Evolutionary conservation across 202 grass and related monocot species (phyloP), one percentile per base, ranked within the genome.

Genomic region (Carex arenaria): DNA sequence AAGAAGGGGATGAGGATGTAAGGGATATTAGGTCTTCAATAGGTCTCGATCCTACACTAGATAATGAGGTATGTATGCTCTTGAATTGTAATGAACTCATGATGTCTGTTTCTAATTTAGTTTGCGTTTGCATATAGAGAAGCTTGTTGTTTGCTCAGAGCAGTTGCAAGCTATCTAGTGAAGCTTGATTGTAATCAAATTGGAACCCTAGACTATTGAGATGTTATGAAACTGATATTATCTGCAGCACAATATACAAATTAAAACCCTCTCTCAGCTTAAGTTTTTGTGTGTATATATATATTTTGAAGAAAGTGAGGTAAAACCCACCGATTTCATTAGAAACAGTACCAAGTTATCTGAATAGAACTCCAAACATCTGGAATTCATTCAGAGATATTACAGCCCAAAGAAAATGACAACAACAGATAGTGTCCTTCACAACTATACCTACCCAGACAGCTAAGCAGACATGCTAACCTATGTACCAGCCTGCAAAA

Each of bases 41-140:
- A 31, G 97, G 93, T 42, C 91, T 96, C 38, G 97, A 99, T 91
- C 97, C 97, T 1, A 92, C 97, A 19, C 87, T 99, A 52, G 97
- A 99, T 88, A 66, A 86, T 52, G 96, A 99, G 96, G 96, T 99
- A 76, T 85, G 72, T 5, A 40, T 32, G 43, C 59, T 73, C 20
- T 75, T 61, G 18, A 42, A 26, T 63, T 9, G 4, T 31, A 32
- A 34, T 71, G 1, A 13, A 64, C 49, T 61, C 36, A 31, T 51
- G 13, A 32, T 68, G 43, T 36, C 23, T 1, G 5, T n/a, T 32
- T 73, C 9, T 72, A 64, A 17, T 38, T 38, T 52, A 47, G 4
- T 70, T 72, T 61, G 2, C 1, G 28, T 55, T 80, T 38, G 15
- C 10, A 3, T 38, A 51, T 47, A 52, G 12, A 31, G 42, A 49